Base-by-base conservation (phyloP, 495 filamentous ascomycete species). In the Parachaetomium inaequale region DNA sequence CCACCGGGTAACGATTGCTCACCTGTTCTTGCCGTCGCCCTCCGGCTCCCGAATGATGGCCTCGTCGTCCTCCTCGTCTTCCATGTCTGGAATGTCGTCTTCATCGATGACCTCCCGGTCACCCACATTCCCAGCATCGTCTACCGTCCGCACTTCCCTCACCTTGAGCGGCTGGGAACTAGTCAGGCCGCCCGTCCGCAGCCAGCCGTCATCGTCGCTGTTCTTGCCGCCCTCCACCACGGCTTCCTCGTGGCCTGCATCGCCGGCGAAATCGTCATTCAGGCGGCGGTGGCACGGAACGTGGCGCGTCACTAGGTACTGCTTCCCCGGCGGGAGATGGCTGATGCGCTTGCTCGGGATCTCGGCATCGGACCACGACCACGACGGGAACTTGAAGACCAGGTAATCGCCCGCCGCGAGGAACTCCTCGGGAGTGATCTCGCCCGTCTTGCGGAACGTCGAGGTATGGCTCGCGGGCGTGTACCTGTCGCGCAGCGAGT, bases 371-470 rank as follows among this genome's bases (percentile, higher is more conserved):
- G 86, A 84, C 94, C 94, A 99, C n/a, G 90, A 88, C 94, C 94
- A 99, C 49, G 93, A 94, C 7, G 94, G 94, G 76, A 99, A 99
- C 79, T 96, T 98, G 85, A 93, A 96, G 70, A 96, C 92, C 42
- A 99, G 88, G 75, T 97, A 99, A 78, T 99, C 94, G 66, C 95
- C 94, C 3, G 94, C 95, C 4, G 88, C 87, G 17, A 96, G 81
- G 73, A 99, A 99, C 81, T 99, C 94, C 72, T 97, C 95, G 45
- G 93, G 93, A 0, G 95, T 98, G 76, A 99, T 91, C 76, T 98
- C 88, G 66, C 94, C 94, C 3, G 92, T 96, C 62, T 81, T 80
- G 64, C 92, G 91, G 80, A 99, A 99, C 61, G 90, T 98, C 7
- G 93, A 96, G 52, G 85, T 94, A 74, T 94, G 87, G 14, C 86